Evolutionary conservation across 495 filamentous ascomycete species (phyloP).

Genomic region (Rhizodiscina lignyota): DNA sequence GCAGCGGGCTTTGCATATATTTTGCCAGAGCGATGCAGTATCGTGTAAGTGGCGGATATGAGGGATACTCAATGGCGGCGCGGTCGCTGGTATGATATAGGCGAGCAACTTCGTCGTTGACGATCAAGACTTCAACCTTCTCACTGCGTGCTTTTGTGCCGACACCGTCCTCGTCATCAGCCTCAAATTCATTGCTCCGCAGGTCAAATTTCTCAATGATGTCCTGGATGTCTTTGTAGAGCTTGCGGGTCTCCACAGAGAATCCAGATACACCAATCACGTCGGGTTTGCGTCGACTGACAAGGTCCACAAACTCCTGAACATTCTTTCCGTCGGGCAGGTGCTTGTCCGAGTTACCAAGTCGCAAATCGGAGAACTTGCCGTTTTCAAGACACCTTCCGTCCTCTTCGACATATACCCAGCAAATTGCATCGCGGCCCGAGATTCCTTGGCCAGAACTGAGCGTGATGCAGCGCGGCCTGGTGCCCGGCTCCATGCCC

Average conservation of each 20-base stretch:
- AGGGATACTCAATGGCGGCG: conserved; percentile 66
- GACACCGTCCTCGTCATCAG: conserved; percentile 44
- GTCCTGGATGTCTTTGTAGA: conserved; percentile 61
- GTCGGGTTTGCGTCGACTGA: conserved; percentile 66
- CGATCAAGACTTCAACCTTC: conserved; percentile 67
- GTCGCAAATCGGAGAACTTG: conserved; percentile 60
- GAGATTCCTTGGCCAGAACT: conserved; percentile 67
- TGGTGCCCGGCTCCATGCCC: conserved; percentile 78
- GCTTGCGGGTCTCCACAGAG: conserved; percentile 67
- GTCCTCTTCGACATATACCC: conserved; percentile 87
- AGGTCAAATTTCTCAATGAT: conserved; percentile 61
- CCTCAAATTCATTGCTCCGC: conserved; percentile 53
- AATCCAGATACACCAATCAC: conserved; percentile 84
- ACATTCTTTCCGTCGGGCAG: conserved; percentile 44
- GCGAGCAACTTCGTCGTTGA: conserved; percentile 90
- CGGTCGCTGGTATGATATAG: conserved; percentile 82
- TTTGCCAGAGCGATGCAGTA: conserved; percentile 81
- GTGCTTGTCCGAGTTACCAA: conserved; percentile 49
- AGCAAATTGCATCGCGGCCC: conserved; percentile 64
- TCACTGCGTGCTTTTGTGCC: conserved; percentile 49
- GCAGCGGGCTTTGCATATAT: conserved; percentile 86
- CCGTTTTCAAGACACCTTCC: conserved; percentile 76
- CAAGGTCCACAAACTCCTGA: conserved; percentile 52
- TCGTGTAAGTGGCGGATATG: conserved; percentile 51
- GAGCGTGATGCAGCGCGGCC: conserved; percentile 69